Evolutionary conservation across 2,329 filamentous ascomycete species (phyloP).

Genomic region (Chrysosporium keratinophilum): DNA sequence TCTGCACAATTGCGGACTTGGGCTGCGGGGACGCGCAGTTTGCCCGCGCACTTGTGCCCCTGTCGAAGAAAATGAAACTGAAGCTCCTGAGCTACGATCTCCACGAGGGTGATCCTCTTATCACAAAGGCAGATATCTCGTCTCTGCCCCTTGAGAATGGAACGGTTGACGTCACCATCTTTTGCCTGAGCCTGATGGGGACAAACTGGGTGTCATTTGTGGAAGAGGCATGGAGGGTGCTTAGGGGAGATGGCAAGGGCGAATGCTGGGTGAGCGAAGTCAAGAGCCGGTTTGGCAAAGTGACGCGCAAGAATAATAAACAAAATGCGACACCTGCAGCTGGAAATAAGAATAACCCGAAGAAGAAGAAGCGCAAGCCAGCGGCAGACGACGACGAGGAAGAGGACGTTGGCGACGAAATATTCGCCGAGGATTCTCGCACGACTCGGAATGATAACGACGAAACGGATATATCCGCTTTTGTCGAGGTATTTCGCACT

Average conservation of each 20-base stretch:
- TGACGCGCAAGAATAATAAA: conserved; percentile 35
- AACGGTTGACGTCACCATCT: conserved; percentile 76
- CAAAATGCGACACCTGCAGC: conserved; percentile 42
- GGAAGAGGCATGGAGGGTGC: conserved; percentile 84
- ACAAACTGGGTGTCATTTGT: conserved; percentile 97
- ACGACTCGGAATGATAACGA: conserved; percentile 55
- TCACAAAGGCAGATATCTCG: conserved; percentile 83
- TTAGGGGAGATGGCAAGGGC: conserved; percentile 70
- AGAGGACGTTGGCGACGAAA: conserved; percentile 46
- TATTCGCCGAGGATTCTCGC: conserved; percentile 41
- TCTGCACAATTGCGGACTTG: conserved; percentile 75
- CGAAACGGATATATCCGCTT: conserved; percentile 78
- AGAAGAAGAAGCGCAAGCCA: conserved; percentile 30
- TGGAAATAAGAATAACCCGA: conserved; percentile 35
- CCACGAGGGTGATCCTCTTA: conserved; percentile 61
- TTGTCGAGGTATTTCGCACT: conserved; percentile 69
- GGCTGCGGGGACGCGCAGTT: conserved; percentile 88
- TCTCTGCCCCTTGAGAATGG: conserved; percentile 65
- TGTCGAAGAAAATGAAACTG: conserved; percentile 57
- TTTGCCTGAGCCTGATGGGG: conserved; percentile 95
- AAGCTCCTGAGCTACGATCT: conserved; percentile 79
- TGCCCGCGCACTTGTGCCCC: conserved; percentile 52
- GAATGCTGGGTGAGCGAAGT: conserved; percentile 97
- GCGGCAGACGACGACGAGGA: conserved; percentile 43
- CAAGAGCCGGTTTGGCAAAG: conserved; percentile 74